Base-by-base conservation (phyloP, 202 grass and related monocot species). In the Carex sylvatica region DNA sequence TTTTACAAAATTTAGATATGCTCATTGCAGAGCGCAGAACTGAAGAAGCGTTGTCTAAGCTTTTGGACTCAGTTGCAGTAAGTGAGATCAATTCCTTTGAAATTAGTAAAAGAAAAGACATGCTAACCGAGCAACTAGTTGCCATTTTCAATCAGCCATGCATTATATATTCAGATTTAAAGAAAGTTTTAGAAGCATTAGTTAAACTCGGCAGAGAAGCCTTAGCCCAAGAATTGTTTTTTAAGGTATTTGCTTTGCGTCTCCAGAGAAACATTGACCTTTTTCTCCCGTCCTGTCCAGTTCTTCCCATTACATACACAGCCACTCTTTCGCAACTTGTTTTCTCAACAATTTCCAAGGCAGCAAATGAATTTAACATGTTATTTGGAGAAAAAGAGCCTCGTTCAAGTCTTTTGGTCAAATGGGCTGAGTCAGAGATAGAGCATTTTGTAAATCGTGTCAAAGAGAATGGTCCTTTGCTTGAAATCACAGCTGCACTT, bases 381-480 rank as follows among this genome's bases (percentile, higher is more conserved):
- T 55, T 98, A 65, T 85, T 94, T 93, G 90, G 92, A 85, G 92
- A 94, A 82, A 85, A 74, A 68, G 79, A 89, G 24, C 82, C 56
- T 19, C 92, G 87, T 83, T 85, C 66, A 54, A 94, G 89, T 71
- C 74, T 86, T 74, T 92, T 92, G 35, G 86, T 85, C 15, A 82
- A 98, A 15, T 98, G 95, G 95, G 84, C 92, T 74, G 92, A 98
- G 61, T 91, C 67, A 77, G 88, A 94, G 85, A 93, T 98, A 64
- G 88, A 94, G 85, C 81, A 86, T 60, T 94, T 94, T 84, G 88
- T 86, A 0, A 78, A 82, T 79, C 80, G 88, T 83, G 92, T 98
- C 67, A 98, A 93, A 86, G 87, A 94, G 76, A 93, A 93, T 36
- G 92, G 92, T 70, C 85, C 90, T 64, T 88, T 78, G 62, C 80